Evolutionary conservation across 2,329 filamentous ascomycete species (phyloP), one percentile per base, ranked within the genome.

Genomic region (Coleophoma cylindrospora): DNA sequence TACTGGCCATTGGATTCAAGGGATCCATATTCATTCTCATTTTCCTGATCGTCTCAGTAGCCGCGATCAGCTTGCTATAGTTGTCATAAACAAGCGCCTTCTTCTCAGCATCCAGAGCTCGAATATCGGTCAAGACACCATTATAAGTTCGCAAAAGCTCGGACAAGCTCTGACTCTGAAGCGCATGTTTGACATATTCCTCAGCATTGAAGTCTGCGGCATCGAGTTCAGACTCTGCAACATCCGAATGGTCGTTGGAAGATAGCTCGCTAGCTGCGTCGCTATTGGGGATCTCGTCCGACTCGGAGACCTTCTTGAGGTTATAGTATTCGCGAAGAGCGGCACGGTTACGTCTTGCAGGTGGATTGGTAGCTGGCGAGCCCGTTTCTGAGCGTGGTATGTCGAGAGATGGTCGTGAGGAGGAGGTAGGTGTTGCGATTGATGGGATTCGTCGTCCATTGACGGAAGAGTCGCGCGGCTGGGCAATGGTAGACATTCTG

Each of bases 1-100:
- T 89, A 43, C 82, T 83, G 2, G 86, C 86, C 67, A 87, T 1
- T 17, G 87, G 86, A 52, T 86, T 86, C 43, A 91, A 66, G 3
- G 86, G 87, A 60, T 91, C 87, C 87, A 92, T 91, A 56, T 84
- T 89, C 33, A 81, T 77, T 51, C 88, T 77, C 88, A 94, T 91
- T 74, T 89, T 90, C 45, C 88, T 81, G 62, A 99, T 99, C 3
- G 92, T 97, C 68, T 96, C 92, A 11, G 95, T 96, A 1, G 94
- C 94, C n/a, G 86, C 82, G 58, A 99, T 96, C 58, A 99, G 72
- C 71, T 97, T 97, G 59, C 87, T 94, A 69, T 97, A 99, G 66
- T 99, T 99, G 67, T 99, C 92, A 68, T 99, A 99, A 4, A 99
- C 94, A 54, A 99, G 72, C 2, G 92, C 91, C 71, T 99, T 99